Base-by-base conservation (phyloP, 352 stramenopile species). In the Globisporangium lucens region DNA sequence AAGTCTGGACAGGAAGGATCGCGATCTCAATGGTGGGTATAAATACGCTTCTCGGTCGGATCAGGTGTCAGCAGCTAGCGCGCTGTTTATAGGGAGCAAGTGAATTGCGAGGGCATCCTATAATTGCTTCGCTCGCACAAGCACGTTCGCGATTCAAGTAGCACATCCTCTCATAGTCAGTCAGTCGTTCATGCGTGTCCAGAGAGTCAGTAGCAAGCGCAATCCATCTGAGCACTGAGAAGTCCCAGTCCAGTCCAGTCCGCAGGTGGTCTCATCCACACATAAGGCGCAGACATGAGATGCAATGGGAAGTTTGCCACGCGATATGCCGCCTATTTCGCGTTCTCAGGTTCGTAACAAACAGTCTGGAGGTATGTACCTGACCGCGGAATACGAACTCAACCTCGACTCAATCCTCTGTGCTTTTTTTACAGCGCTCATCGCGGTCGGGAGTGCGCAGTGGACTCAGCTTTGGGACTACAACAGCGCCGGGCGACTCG, bases 391-490 rank as follows among this genome's bases (percentile, higher is more conserved):
- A 51, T 22, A 10, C 22, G n/a, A 15, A 7, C 8, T 30, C 22
- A 55, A 17, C 9, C 20, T 29, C 7, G 27, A 22, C 30, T 6
- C 5, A 33, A 33, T 33, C 5, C 30, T 29, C 10, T 60, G 2
- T 20, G 2, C 24, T 24, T 56, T 49, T 10, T 49, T 8, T 66
- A 7, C 30, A 71, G 55, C 52, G 6, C 43, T 71, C 15, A 22
- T 56, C 1, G 13, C 47, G 0, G 27, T 35, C 5, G 57, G 52
- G 3, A 36, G 71, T 57, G 77, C 71, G 8, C 78, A 90, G 30
- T 92, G 84, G 82, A 84, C 70, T 13, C 75, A 76, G 30, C 66
- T 88, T 17, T 90, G 80, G 75, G 71, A 79, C 33, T 74, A 74
- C 58, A 66, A 30, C 65, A 46, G 20, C 43, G 60, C 2, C 15